Conservation (phyloP, 2,329 filamentous ascomycete species). For the Albophoma yamanashiensis region DNA sequence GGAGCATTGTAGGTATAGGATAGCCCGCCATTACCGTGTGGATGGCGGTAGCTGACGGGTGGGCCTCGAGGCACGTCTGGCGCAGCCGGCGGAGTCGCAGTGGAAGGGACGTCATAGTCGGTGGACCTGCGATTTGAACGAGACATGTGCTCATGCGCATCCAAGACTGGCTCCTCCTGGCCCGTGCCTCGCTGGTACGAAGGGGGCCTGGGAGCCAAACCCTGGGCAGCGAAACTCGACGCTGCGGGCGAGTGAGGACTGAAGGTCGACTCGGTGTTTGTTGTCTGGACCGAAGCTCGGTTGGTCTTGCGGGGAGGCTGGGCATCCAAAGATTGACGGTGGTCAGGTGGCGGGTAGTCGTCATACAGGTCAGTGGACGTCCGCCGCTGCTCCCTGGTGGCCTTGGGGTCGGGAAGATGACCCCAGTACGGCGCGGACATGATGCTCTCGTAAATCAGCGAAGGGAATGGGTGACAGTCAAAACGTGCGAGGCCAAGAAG, state of each 20-base stretch:
- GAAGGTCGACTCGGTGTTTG: conserved; percentile 45
- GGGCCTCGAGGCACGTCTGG: conserved; percentile 52
- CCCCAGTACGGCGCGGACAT: conserved; percentile 49
- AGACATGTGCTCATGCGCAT: conserved; percentile 7
- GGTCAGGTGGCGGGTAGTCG: conserved; percentile 18
- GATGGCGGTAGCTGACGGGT: conserved; percentile 45
- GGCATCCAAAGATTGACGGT: conserved; percentile 20
- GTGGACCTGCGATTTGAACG: conserved; percentile 11
- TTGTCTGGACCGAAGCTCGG: conserved; percentile 44
- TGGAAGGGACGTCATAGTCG: conserved; percentile 24
- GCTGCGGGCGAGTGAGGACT: conserved; percentile 45
- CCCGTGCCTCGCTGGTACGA: conserved; percentile 39
- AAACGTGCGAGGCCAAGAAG: neutral
- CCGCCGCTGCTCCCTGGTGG: conserved; percentile 25
- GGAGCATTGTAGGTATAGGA: conserved; percentile 12
- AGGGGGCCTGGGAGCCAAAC: conserved; percentile 48
- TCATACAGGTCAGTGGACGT: conserved; percentile 5
- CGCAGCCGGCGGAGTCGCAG: conserved; percentile 35
- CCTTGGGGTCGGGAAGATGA: conserved; percentile 39
- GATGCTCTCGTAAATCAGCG: conserved; percentile 7
- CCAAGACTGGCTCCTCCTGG: conserved; percentile 28
- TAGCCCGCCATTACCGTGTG: conserved; percentile 22
- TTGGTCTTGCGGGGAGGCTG: conserved; percentile 34
- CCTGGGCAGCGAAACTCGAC: conserved; percentile 38
- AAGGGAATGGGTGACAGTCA: neutral